Evolutionary conservation across 73 alveolate genomes (phyloP).

Genomic region (Durusdinium trenchii): DNA sequence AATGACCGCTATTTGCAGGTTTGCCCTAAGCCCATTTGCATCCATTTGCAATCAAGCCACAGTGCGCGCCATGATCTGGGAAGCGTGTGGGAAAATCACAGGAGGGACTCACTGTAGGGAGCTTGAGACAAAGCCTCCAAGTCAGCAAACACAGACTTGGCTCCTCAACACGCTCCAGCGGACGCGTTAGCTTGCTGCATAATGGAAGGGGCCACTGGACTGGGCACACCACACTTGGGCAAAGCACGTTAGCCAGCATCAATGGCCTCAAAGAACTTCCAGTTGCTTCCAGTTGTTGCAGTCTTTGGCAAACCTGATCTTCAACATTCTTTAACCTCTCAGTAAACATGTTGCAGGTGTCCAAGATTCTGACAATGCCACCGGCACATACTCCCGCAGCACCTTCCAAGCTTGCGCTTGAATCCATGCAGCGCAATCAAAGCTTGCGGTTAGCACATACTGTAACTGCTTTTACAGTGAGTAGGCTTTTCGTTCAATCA

Average conservation of each 20-base stretch:
- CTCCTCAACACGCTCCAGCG: not conserved
- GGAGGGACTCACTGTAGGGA: not conserved
- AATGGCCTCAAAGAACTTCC: conserved; percentile 33
- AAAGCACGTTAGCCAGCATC: conserved; percentile 85
- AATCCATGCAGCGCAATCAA: too few species aligned
- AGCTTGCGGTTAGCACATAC: too few species aligned
- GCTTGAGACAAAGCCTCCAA: conserved; percentile 14
- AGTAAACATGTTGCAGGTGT: too few species aligned
- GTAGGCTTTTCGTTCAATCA: too few species aligned
- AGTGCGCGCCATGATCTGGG: conserved; percentile 24
- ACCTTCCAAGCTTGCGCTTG: not conserved
- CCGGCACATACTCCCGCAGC: conserved; percentile 83
- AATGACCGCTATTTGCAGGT: too few species aligned
- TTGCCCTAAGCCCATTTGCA: too few species aligned
- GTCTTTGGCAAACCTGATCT: not conserved
- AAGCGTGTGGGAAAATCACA: not conserved
- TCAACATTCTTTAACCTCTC: not conserved
- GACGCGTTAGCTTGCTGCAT: not conserved
- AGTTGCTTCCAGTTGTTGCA: not conserved
- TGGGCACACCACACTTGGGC: conserved; percentile 16
- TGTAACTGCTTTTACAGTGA: too few species aligned
- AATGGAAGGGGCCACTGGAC: too few species aligned
- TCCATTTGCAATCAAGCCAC: not conserved
- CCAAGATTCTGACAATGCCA: conserved; percentile 25
- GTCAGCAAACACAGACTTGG: not conserved